Evolutionary conservation across 148 eudicot genomes (phyloP).

Genomic region (Silene latifolia): DNA sequence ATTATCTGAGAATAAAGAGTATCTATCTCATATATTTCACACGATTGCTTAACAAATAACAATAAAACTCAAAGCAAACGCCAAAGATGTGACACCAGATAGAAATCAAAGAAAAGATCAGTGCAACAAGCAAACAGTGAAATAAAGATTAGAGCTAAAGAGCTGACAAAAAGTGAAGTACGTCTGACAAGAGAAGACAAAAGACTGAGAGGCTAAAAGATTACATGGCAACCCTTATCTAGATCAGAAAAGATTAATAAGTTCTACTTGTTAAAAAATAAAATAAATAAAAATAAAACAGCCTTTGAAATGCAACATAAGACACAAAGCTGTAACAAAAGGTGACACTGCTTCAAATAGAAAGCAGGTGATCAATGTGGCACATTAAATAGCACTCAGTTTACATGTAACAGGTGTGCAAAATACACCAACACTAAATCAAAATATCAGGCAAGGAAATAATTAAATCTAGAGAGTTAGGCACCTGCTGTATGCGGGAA

Average conservation of each 20-base stretch:
- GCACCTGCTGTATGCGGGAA: slow-evolving; percentile 84
- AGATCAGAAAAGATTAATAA: neutral
- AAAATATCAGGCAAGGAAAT: neutral
- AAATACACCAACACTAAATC: neutral
- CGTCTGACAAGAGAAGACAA: neutral
- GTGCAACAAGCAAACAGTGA: neutral
- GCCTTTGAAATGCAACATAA: neutral
- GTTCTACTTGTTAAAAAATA: neutral
- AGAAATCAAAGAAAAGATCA: neutral
- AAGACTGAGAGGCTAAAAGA: neutral
- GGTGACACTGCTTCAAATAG: neutral
- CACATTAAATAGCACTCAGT: neutral
- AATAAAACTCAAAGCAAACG: neutral
- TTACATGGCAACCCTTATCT: neutral
- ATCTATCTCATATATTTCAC: slow-evolving; percentile 1
- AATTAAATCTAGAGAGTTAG: slow-evolving; percentile 3
- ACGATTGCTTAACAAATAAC: neutral
- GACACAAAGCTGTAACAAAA: neutral
- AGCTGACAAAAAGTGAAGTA: neutral
- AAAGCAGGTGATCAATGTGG: neutral
- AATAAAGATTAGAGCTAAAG: neutral
- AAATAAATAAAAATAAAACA: too few species aligned
- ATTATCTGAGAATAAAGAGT: slow-evolving; percentile 42
- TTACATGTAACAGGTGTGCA: neutral
- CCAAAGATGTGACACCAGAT: neutral